Conservation (phyloP, 768 basidiomycete species). For the Auricularia auricula-judae region DNA sequence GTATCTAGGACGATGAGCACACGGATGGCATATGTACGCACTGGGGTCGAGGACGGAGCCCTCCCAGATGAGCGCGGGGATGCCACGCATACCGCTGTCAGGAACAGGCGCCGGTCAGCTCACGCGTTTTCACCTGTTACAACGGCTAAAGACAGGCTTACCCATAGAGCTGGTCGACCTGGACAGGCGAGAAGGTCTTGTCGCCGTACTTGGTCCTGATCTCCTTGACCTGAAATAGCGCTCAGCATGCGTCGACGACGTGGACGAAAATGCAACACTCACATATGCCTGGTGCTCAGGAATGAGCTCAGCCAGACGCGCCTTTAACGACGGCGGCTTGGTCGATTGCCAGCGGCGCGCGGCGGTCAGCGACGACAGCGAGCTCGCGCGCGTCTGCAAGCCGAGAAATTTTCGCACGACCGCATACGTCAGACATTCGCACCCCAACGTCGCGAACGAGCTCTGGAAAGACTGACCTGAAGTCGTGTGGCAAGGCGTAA, state of each 20-base stretch:
- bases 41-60: conserved; percentile 94
- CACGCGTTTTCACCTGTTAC: background rate
- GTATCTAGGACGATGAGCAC: background rate
- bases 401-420: background rate
- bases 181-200: conserved; percentile 85
- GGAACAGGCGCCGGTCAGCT: conserved; percentile 7
- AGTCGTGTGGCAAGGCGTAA: conserved; percentile 1
- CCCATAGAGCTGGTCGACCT: conserved; percentile 89
- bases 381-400: background rate
- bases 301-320: conserved; percentile 87
- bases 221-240: conserved; percentile 53
- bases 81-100: conserved; percentile 71
- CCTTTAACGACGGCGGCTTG: conserved; percentile 74
- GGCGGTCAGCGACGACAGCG: background rate
- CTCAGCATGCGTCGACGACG: background rate
- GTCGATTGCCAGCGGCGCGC: conserved; percentile 16
- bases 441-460: background rate
- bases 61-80: conserved; percentile 95
- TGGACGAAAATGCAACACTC: conserved; percentile 10
- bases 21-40: conserved; percentile 20
- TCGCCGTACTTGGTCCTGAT: conserved; percentile 80
- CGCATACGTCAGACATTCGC: background rate
- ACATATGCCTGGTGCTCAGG: conserved; percentile 75
- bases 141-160: conserved; percentile 18
- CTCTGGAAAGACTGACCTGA: background rate